Base-by-base conservation (phyloP, 768 basidiomycete species). In the Leccinellum luteum region DNA sequence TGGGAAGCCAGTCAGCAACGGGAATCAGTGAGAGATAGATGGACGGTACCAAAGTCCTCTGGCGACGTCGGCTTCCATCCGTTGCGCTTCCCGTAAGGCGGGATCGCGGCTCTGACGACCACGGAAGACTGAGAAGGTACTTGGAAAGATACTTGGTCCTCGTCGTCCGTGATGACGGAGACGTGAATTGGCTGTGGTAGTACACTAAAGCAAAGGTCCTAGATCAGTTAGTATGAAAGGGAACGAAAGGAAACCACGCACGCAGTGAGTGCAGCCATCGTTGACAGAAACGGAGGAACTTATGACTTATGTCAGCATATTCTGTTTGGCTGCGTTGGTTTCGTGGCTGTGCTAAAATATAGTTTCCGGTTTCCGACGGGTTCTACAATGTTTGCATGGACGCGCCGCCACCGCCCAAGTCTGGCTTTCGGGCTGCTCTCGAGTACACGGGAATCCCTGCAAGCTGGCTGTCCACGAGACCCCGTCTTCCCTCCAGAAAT, bases 401-500 rank as follows among this genome's bases (percentile, higher is more conserved):
- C 6, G 28, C 35, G 48, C 61, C 56, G 54, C 47, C 50, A 55
- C 57, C n/a, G n/a, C n/a, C 56, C 64, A 70, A 72, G 63, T 86
- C 87, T 41, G 89, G 89, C 47, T 64, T 86, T 47, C 79, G 78
- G 56, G 74, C 81, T 21, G 85, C 81, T n/a, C 80, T 91, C 59
- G 77, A 80, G 64, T 87, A 86, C 74, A 88, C 83, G 2, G 85
- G 85, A 54, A 80, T 86, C 14, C 85, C 85, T 27, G 78, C 85
- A 15, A 87, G 87, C 50, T 93, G 92, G 83, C 79, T 97, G 41
- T 83, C 86, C 63, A 91, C 90, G 70, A 84, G 89, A 34, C 95
- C 94, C 2, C 85, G 84, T 61, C 80, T 95, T 15, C 96, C 95
- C 4, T 93, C 91, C 1, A 82, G 92, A 60, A 97, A 97, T 66